Evolutionary conservation across 2,329 filamentous ascomycete species (phyloP).

Genomic region (Microcyclospora tardicrescens): DNA sequence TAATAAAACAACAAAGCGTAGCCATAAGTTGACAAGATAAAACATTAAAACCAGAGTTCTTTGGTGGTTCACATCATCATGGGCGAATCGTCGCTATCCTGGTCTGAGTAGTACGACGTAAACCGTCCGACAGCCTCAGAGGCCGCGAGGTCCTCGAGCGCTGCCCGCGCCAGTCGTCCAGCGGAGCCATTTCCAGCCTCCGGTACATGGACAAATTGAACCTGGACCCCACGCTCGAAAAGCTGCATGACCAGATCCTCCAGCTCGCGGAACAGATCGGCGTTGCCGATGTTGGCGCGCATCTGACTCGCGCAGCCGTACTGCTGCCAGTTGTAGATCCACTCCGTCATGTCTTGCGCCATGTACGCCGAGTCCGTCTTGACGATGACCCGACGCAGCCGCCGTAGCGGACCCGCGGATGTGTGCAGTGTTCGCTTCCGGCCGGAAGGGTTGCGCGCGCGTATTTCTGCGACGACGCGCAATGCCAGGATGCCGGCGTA

Average conservation of each 20-base stretch:
- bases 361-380: constrained; percentile 25
- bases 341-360: constrained; percentile 21
- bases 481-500: constrained; percentile 11
- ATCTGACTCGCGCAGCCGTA: constrained; percentile 18
- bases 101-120: too few relatives aligned
- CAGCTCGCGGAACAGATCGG: constrained; percentile 10
- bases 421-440: not conserved
- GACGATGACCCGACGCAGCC: constrained; percentile 12
- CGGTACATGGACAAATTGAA: constrained; percentile 19
- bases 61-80: too few relatives aligned
- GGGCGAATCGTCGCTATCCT: too few relatives aligned
- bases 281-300: constrained; percentile 15
- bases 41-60: too few relatives aligned
- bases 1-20: too few relatives aligned
- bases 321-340: constrained; percentile 21
- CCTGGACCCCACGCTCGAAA: constrained; percentile 9
- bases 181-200: constrained; percentile 12
- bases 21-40: too few relatives aligned
- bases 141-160: constrained; percentile 2
- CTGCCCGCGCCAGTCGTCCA: constrained; percentile 11
- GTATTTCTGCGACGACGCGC: not conserved
- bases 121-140: too few relatives aligned
- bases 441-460: not conserved
- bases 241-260: constrained; percentile 10
- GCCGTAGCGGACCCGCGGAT: constrained; percentile 4